Evolutionary conservation across 352 stramenopile species (phyloP), one percentile per base, ranked within the genome.

Genomic region (Globisporangium takayamanum): DNA sequence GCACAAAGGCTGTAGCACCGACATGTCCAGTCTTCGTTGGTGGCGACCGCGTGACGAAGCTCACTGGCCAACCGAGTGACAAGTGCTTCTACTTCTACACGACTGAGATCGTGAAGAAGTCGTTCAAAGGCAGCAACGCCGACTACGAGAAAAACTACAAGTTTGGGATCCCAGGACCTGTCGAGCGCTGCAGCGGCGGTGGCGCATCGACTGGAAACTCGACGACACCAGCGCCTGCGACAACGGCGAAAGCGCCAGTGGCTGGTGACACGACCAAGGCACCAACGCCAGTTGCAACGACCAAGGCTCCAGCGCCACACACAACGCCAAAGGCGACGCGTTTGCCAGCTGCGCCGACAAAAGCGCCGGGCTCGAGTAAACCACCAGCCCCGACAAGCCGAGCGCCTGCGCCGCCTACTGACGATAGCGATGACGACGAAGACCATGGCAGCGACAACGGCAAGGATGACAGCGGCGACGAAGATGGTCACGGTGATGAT

Each of bases 51-150:
- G 74, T 84, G 54, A 81, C 74, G 6, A 68, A 68, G 51, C 70
- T 81, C 37, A 62, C 77, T 12, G 58, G 69, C 55, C 63, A 78
- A 51, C 54, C 57, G 20, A 62, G 49, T 39, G 54, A 76, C 36
- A 26, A 80, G 67, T 87, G 76, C 49, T 87, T 77, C 53, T 87
- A 84, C 68, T 87, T 79, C 51, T 69, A 79, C 62, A 75, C 74
- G 7, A 82, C 73, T 28, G 75, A 73, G 44, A 66, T 87, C 10
- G 70, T 68, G 33, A 72, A 67, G 20, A 60, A 68, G 44, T 53
- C 67, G 44, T 69, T 76, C 64, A 80, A 87, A 53, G 70, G 69
- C 14, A 72, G 64, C 55, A 72, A 84, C 68, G 57, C 51, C 7
- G 45, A 65, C 8, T 76, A 73, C 50, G 68, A 74, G 47, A 64